phyloP scores from a whole-genome alignment of 495 filamentous ascomycete genomes.

The Evernia prunastri region DNA sequence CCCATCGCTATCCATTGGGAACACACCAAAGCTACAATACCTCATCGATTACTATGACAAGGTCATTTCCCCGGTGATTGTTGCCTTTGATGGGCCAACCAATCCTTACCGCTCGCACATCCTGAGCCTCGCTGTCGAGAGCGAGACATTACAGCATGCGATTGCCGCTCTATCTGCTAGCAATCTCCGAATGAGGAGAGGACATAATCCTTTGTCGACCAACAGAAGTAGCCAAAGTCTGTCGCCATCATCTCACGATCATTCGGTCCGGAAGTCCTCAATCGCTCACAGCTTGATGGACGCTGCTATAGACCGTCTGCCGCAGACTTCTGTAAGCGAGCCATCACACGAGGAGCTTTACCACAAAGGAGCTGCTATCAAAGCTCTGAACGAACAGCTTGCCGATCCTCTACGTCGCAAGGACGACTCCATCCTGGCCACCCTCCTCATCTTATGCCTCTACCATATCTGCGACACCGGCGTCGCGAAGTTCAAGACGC shows the following conservation, averaged over 20 bases:
- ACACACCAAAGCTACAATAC: constrained; percentile 51
- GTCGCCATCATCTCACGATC: constrained; percentile 24
- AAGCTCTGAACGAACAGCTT: constrained; percentile 74
- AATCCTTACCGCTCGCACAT: constrained; percentile 85
- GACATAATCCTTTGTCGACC: constrained; percentile 38
- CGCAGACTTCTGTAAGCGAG: constrained; percentile 21
- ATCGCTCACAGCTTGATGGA: constrained; percentile 39
- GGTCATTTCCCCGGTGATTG: constrained; percentile 82
- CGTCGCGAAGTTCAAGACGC: constrained; percentile 83
- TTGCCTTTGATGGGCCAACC: constrained; percentile 77
- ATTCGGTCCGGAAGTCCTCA: constrained; percentile 40
- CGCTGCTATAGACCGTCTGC: constrained; percentile 19
- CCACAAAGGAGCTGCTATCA: constrained; percentile 75
- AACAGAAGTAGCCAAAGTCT: constrained; percentile 32
- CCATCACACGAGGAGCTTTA: constrained; percentile 64
- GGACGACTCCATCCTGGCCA: constrained; percentile 84
- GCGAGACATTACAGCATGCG: constrained; percentile 80
- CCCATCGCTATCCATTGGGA: constrained; percentile 42
- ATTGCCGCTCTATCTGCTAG: constrained; percentile 85
- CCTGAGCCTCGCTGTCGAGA: constrained; percentile 67
- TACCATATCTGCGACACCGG: constrained; percentile 93
- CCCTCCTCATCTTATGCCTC: constrained; percentile 78
- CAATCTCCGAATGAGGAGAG: constrained; percentile 57
- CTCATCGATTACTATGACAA: constrained; percentile 66
- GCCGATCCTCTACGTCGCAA: constrained; percentile 64